Base-by-base conservation (phyloP, 352 stramenopile genomes). In the Phytophthora podocarpi region DNA sequence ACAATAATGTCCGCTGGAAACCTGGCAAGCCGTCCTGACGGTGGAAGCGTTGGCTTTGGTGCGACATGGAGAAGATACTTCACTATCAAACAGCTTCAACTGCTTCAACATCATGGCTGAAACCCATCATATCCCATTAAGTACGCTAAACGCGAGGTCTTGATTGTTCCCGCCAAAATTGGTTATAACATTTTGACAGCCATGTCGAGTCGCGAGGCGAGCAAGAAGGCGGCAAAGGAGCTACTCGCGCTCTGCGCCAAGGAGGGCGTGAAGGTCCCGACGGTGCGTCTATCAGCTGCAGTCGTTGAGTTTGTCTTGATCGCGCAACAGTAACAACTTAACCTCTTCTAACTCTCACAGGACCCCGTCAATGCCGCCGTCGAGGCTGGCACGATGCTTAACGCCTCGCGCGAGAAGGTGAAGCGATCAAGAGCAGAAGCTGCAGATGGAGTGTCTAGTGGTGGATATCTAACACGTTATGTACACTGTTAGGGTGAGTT, bases 301-400 rank as follows among this genome's bases (percentile, higher is more conserved):
- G 41, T 18, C 43, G 12, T 9, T 24, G 32, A 12, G 8, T n/a
- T 35, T 40, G 28, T 32, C 10, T 1, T 1, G 12, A 26, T 18
- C 1, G 8, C 23, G 6, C 21, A 30, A 3, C 11, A 2, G 1
- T 16, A 16, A 31, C 12, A 31, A 13, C 15, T 15, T 18, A 27
- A 15, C 24, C 7, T 21, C 8, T 5, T 5, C 26, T 46, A 46
- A 57, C 20, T 7, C 11, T 48, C 8, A 6, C 36, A 93, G 84
- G 59, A 95, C 35, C 67, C 80, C 3, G 65, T 91, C 15, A 95
- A 95, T 74, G 86, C 86, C 5, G 86, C 87, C 54, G 78, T 95
- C 12, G 82, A 86, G 46, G 86, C 86, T 24, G 86, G 86, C 43
- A 95, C 86, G 12, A 91, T 93, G 81, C 70, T 95, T 13, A 95